These are phyloP conservation scores for Rhododendron ovatum DNA, from an alignment of 148 eudicot species.

Conservation along the genomic window DNA sequence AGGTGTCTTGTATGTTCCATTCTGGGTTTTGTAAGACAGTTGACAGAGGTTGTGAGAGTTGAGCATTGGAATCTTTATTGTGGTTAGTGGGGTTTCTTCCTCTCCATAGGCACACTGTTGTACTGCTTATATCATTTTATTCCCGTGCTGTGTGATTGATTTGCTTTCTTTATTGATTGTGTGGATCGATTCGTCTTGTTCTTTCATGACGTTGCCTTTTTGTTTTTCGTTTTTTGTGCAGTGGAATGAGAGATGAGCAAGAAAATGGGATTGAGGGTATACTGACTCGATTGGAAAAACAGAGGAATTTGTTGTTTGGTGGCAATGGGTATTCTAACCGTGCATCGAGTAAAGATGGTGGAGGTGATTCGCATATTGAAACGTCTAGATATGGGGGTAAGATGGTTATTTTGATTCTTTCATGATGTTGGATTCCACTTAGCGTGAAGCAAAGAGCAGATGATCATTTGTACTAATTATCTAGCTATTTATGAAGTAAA, in stretches of 20 bases:
- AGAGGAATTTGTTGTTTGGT: slow-evolving; percentile 53
- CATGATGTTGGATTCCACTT: neutral
- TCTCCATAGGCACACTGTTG: neutral
- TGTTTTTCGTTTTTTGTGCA: slow-evolving; percentile 13
- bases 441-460: neutral
- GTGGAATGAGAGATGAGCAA: slow-evolving; percentile 36
- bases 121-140: neutral
- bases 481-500: neutral
- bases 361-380: slow-evolving; percentile 10
- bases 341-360: slow-evolving; percentile 12
- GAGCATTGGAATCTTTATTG: neutral
- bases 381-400: slow-evolving; percentile 37
- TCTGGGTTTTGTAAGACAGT: neutral
- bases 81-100: neutral
- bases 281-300: slow-evolving; percentile 61
- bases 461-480: neutral
- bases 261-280: slow-evolving; percentile 68
- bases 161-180: neutral
- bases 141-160: neutral
- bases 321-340: slow-evolving; percentile 21
- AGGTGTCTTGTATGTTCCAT: neutral
- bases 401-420: slow-evolving; percentile 19
- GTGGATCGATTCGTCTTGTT: neutral
- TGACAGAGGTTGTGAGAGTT: neutral
- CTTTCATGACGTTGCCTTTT: neutral